phyloP scores from a whole-genome alignment of 257 asterid genomes.

The Euphrasia confusa region DNA sequence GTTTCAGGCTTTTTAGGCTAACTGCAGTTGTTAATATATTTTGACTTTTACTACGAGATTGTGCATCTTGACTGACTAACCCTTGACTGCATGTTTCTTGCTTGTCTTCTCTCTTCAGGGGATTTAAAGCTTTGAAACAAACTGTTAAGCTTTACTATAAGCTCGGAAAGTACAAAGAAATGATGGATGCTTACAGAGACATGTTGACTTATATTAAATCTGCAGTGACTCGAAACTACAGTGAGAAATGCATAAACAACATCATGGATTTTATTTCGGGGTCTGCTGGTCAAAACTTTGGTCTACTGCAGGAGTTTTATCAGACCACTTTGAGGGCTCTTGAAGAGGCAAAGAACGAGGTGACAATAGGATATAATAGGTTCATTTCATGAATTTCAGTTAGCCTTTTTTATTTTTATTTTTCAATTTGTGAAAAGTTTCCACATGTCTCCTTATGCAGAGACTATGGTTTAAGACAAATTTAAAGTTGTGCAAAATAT shows the following conservation, averaged over 20 bases:
- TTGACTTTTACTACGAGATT: conserved; percentile 4
- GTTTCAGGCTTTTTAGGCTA: background rate
- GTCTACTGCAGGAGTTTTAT: conserved; percentile 84
- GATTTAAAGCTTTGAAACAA: conserved; percentile 95
- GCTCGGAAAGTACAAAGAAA: conserved; percentile 82
- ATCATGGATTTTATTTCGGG: conserved; percentile 98
- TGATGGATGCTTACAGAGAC: conserved; percentile 95
- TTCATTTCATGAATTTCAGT: conserved; percentile 4
- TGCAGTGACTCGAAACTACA: conserved; percentile 96
- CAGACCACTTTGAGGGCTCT: conserved; percentile 91
- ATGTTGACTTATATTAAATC: conserved; percentile 90
- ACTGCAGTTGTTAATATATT: background rate
- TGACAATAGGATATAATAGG: conserved; percentile 19
- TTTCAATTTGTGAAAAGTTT: conserved; percentile 15
- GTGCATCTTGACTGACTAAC: conserved; percentile 14
- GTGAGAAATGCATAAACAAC: conserved; percentile 92
- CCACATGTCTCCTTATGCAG: conserved; percentile 35
- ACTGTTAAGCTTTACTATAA: conserved; percentile 91
- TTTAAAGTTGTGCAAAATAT: conserved; percentile 94
- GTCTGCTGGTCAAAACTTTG: conserved; percentile 90
- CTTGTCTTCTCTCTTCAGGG: conserved; percentile 52
- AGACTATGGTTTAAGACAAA: conserved; percentile 98
- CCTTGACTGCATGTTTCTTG: conserved; percentile 20
- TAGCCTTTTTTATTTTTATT: background rate
- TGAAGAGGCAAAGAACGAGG: conserved; percentile 99